Base-by-base conservation (phyloP, 331 rosid genomes). In the Malus hybrid region DNA sequence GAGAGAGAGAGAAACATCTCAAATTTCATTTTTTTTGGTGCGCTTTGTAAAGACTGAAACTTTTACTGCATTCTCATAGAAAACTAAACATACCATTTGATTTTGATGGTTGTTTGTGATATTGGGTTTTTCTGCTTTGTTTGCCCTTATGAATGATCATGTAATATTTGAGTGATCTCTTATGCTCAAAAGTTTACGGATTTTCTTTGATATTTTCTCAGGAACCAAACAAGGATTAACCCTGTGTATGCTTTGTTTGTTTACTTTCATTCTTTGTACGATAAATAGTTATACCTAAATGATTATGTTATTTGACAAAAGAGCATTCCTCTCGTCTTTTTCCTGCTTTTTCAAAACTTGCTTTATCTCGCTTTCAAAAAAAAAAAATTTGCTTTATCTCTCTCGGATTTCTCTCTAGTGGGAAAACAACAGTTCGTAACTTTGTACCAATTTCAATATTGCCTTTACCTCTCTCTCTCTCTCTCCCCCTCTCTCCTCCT, bases 261-360 rank as follows among this genome's bases (percentile, higher is more conserved):
- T 72, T 56, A 22, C 46, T 66, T 69, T 31, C 10, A 59, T 76
- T 74, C 67, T 83, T 74, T 66, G 29, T 28, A 65, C 55, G 80
- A 67, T 75, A 82, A 85, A 80, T 76, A 78, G 75, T 69, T 75
- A 50, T 71, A 68, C 81, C 73, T 89, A 63, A 80, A 78, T 76
- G 85, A 80, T 82, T 82, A 84, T 81, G 76, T 85, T 82, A 11
- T 86, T 81, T 76, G 90, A 84, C 90, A 73, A 82, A 83, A 81
- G 76, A 85, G 86, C 80, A 84, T 80, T 70, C 81, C 79, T 88
- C 85, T 81, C 90, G 91, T 84, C 97, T 70, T 87, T 89, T 87
- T 88, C 85, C 87, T 88, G 84, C 93, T 91, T 88, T 90, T 79
- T 73, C 70, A 54, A 31, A 83, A 82, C 83, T 78, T 74, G 80